Base-by-base conservation (phyloP, 1,139 yeast genomes). In the Suhomyces ambrosiae region DNA sequence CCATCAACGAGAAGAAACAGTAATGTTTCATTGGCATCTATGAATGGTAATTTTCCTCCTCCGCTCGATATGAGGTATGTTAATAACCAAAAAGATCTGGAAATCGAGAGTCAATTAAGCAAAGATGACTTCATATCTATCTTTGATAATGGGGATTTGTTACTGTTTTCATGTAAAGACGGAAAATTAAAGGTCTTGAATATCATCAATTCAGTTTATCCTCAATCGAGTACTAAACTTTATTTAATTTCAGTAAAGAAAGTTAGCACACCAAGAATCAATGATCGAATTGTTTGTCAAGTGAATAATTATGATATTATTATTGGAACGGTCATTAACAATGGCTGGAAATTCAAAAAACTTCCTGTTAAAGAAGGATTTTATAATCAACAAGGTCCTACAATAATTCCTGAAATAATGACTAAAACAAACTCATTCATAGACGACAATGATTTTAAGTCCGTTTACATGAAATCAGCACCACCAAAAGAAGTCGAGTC, bases 181-280 rank as follows among this genome's bases (percentile, higher is more conserved):
- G 84, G 84, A 2, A 46, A 60, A 0, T 31, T 68, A 6, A 65
- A 56, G 23, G 42, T 40, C 4, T 44, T 52, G 23, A 59, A 65
- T 41, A 48, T 66, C 3, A 35, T 66, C 3, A 49, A 49, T 5
- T 45, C 54, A 5, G 37, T 58, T 1, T 66, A 63, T 41, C 54
- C 49, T 6, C 49, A 47, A 6, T 40, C 44, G 4, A 42, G 41
- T 5, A 33, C 36, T 1, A 42, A 12, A 3, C 47, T 61, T 6
- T 56, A 61, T 14, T 51, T 83, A 10, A 63, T 68, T 2, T 68
- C 80, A 2, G 81, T 83, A 32, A 74, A 72, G 30, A 74, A 76
- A 41, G 58, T 86, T 7, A 56, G 72, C 5, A 82, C 95, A 0
- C 90, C 95, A 3, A 71, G 94, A 54, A 80, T 86, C 21, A 82